Evolutionary conservation across 768 basidiomycete species (phyloP).

Genomic region (Lentinula sp.): DNA sequence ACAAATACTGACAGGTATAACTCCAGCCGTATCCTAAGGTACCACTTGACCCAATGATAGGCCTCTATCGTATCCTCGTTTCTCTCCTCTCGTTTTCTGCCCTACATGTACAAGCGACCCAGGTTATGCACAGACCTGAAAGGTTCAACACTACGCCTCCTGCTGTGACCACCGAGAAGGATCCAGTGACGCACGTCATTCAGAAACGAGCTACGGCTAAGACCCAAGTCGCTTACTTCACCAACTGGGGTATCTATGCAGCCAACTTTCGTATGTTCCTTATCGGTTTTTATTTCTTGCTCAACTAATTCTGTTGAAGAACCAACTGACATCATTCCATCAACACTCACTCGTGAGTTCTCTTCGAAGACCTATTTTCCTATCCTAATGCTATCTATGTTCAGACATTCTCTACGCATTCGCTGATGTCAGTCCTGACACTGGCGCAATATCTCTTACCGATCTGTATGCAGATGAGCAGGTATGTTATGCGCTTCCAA

Average conservation of each 20-base stretch:
- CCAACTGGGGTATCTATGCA: constrained; percentile 55
- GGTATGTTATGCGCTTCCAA: constrained; percentile 23
- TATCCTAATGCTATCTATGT: neutral
- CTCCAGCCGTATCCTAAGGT: neutral
- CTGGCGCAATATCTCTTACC: constrained; percentile 59
- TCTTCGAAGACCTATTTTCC: neutral
- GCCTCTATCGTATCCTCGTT: neutral
- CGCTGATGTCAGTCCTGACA: constrained; percentile 58
- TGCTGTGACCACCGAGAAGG: neutral
- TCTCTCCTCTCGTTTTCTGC: neutral
- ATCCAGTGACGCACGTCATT: constrained; percentile 1
- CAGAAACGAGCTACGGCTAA: constrained; percentile 9
- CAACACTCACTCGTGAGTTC: constrained; percentile 54
- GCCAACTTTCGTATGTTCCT: constrained; percentile 48
- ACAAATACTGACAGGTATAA: constrained; percentile 5
- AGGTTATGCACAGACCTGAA: constrained; percentile 1
- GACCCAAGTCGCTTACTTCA: constrained; percentile 41
- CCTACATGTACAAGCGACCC: constrained; percentile 4
- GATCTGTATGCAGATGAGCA: constrained; percentile 73
- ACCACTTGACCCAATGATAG: neutral
- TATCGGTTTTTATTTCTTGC: constrained; percentile 4
- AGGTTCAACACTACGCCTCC: constrained; percentile 1
- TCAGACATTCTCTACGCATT: constrained; percentile 73
- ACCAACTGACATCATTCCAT: constrained; percentile 55
- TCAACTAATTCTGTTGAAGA: constrained; percentile 29